Conservation (phyloP, 768 basidiomycete genomes). For the Tulasnella sp. region DNA sequence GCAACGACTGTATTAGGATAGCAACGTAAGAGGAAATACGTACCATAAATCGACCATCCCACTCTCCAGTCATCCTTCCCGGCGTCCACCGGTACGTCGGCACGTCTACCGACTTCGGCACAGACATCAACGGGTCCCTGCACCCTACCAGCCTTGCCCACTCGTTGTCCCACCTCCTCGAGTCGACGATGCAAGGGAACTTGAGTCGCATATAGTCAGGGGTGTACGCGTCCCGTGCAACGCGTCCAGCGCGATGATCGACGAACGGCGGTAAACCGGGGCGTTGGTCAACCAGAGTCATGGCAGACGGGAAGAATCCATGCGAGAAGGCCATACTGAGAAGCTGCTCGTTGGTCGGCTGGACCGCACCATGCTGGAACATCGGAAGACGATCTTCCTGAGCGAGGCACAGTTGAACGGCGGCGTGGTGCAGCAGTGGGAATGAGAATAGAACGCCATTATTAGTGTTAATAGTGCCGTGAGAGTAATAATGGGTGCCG, state of each 20-base stretch:
- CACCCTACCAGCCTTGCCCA: slow-evolving; percentile 6
- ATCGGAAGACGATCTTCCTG: slow-evolving; percentile 3
- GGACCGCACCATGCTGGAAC: slow-evolving; percentile 1
- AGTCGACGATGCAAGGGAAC: slow-evolving; percentile 3
- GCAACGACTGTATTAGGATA: background rate
- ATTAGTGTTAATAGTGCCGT: slow-evolving; percentile 9
- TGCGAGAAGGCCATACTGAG: background rate
- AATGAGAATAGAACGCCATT: slow-evolving; percentile 14
- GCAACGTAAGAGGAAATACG: background rate
- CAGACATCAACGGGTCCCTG: background rate
- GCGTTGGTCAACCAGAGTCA: background rate
- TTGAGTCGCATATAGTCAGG: slow-evolving; percentile 11
- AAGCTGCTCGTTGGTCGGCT: background rate
- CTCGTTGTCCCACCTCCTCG: slow-evolving; percentile 13
- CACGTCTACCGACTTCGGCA: background rate
- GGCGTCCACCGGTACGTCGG: slow-evolving; percentile 16
- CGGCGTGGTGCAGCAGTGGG: slow-evolving; percentile 28
- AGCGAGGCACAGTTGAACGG: slow-evolving; percentile 24
- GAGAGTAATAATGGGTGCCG: background rate
- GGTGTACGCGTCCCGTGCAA: background rate
- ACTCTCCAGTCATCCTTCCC: slow-evolving; percentile 30
- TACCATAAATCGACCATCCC: slow-evolving; percentile 31
- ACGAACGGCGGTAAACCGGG: background rate
- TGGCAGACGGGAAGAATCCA: background rate
- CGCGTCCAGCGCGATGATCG: background rate